Evolutionary conservation across 257 asterid species (phyloP).

Genomic region (Rhazya stricta): DNA sequence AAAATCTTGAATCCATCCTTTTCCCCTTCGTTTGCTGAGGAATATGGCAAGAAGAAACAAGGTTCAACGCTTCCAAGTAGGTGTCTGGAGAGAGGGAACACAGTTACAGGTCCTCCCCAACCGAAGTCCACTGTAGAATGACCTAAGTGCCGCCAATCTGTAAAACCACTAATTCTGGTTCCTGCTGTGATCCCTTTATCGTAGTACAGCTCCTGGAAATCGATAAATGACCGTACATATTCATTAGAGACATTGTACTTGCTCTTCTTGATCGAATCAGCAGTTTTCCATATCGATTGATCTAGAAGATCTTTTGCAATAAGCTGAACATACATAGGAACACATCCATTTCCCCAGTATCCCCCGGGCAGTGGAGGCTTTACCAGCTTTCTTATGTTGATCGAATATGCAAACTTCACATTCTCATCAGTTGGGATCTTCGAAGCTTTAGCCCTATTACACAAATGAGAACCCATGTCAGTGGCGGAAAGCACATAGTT

Average conservation of each 20-base stretch:
- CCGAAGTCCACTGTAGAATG: slow-evolving; percentile 84
- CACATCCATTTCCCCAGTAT: slow-evolving; percentile 92
- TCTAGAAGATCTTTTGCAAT: slow-evolving; percentile 43
- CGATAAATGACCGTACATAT: slow-evolving; percentile 57
- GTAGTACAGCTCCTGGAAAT: slow-evolving; percentile 69
- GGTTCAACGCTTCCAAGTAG: slow-evolving; percentile 73
- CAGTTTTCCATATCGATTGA: slow-evolving; percentile 60
- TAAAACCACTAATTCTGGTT: slow-evolving; percentile 62
- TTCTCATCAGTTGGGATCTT: slow-evolving; percentile 36
- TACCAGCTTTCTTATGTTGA: slow-evolving; percentile 48
- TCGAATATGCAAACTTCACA: slow-evolving; percentile 64
- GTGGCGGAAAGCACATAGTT: background rate
- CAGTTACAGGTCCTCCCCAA: slow-evolving; percentile 75
- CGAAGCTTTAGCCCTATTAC: slow-evolving; percentile 46
- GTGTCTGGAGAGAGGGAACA: slow-evolving; percentile 57
- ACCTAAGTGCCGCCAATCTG: slow-evolving; percentile 95
- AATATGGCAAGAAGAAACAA: slow-evolving; percentile 61
- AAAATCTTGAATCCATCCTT: slow-evolving; percentile 51
- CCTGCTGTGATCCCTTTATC: slow-evolving; percentile 57
- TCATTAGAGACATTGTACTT: slow-evolving; percentile 44
- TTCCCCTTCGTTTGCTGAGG: slow-evolving; percentile 29
- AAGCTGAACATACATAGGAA: slow-evolving; percentile 66
- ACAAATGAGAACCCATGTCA: background rate
- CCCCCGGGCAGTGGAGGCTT: slow-evolving; percentile 63
- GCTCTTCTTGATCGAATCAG: slow-evolving; percentile 60